These are phyloP conservation scores for Crithidia brevicula DNA, from an alignment of 208 protist species.

Conservation along the genomic window DNA sequence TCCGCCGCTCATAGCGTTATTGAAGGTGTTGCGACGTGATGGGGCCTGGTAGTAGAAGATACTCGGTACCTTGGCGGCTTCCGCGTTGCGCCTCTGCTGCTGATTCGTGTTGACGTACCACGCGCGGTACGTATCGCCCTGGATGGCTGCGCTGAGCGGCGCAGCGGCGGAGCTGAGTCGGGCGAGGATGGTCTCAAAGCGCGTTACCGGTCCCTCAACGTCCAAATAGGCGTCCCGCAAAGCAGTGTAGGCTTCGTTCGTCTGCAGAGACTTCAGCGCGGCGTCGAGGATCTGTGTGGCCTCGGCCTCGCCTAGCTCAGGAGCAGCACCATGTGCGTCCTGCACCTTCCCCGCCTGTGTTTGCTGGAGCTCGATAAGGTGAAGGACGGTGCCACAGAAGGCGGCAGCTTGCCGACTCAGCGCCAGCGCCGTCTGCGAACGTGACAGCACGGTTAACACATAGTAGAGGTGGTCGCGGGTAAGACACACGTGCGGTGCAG, in stretches of 20 bases:
- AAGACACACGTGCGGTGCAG: conserved; percentile 7
- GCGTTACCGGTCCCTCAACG: conserved; percentile 15
- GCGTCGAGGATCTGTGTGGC: conserved; percentile 38
- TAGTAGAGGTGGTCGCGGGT: conserved; percentile 66
- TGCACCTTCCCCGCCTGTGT: not conserved
- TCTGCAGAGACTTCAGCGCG: conserved; percentile 31
- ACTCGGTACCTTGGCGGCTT: conserved; percentile 14
- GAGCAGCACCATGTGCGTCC: not conserved
- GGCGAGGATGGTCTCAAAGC: conserved; percentile 19
- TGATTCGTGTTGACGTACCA: conserved; percentile 29
- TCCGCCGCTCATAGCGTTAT: not conserved
- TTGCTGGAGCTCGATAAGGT: conserved; percentile 49
- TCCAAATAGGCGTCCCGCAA: conserved; percentile 59
- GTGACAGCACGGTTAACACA: conserved; percentile 42
- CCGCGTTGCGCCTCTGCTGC: conserved; percentile 16
- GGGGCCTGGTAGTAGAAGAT: conserved; percentile 33
- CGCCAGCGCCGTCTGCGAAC: conserved; percentile 44
- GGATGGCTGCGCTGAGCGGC: not conserved
- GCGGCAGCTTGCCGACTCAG: conserved; percentile 63
- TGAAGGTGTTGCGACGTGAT: conserved; percentile 11
- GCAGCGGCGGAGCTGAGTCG: conserved; percentile 16
- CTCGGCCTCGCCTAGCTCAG: conserved; percentile 31
- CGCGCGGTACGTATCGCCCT: conserved; percentile 15
- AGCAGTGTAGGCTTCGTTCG: conserved; percentile 38
- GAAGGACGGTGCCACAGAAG: conserved; percentile 67